Evolutionary conservation across 2,329 filamentous ascomycete genomes (phyloP).

Genomic region (Penicillium sclerotiorum): DNA sequence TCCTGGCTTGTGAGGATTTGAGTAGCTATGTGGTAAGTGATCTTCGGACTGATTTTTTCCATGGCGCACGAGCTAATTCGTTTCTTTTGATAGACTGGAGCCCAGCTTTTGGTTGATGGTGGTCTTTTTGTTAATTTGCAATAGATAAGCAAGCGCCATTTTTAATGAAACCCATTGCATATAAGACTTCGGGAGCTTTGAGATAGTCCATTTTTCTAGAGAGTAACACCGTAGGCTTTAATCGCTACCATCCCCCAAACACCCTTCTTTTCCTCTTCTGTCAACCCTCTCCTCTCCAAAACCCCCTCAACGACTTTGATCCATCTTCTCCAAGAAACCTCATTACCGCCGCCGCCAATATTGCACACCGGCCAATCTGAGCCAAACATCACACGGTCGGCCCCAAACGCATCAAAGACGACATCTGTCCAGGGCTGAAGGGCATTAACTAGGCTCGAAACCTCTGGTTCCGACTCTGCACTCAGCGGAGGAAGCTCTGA

Average conservation of each 20-base stretch:
- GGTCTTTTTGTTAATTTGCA: slow-evolving; percentile 89
- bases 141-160: slow-evolving; percentile 40
- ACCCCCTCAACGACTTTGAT: slow-evolving; percentile 68
- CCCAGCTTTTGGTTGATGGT: slow-evolving; percentile 83
- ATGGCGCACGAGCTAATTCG: too few relatives aligned
- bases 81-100: slow-evolving; percentile 59
- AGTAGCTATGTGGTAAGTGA: slow-evolving; percentile 69
- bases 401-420: slow-evolving; percentile 71
- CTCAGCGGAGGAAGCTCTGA: slow-evolving; percentile 67
- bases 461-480: slow-evolving; percentile 18
- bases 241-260: slow-evolving; percentile 75
- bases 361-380: slow-evolving; percentile 95
- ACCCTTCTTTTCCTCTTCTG: slow-evolving; percentile 62
- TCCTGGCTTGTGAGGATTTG: slow-evolving; percentile 76
- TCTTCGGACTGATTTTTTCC: neutral
- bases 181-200: too few relatives aligned
- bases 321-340: slow-evolving; percentile 76
- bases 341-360: slow-evolving; percentile 59
- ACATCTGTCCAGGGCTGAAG: slow-evolving; percentile 72
- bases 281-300: slow-evolving; percentile 56
- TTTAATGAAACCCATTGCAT: too few relatives aligned
- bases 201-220: neutral
- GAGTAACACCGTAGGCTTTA: slow-evolving; percentile 61
- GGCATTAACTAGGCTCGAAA: slow-evolving; percentile 53
- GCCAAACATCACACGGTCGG: slow-evolving; percentile 79